phyloP scores from a whole-genome alignment of 1,139 yeast genomes.

The Suhomyces choctaworum region DNA sequence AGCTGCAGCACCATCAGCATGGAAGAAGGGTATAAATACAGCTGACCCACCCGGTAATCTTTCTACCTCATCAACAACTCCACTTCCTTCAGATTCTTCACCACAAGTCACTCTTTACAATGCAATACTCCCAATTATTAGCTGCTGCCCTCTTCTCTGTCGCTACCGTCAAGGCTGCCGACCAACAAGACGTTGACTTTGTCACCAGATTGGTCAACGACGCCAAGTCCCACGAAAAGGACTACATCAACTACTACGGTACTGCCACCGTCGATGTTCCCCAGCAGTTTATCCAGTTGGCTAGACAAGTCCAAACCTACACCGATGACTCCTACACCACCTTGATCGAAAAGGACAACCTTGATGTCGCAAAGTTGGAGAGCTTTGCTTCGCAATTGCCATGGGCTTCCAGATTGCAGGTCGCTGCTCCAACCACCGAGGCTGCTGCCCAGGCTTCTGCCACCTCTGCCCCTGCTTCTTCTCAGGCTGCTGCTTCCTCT shows the following conservation, averaged over 20 bases:
- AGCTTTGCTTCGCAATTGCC: constrained; percentile 41
- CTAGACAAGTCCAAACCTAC: constrained; percentile 36
- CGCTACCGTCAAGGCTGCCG: constrained; percentile 14
- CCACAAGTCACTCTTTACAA: constrained; percentile 8
- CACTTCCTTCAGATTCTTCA: neutral
- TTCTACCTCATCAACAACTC: constrained; percentile 3
- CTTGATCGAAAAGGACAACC: constrained; percentile 24
- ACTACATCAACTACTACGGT: constrained; percentile 25
- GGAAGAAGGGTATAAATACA: neutral
- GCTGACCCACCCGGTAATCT: neutral
- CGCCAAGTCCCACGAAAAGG: constrained; percentile 22
- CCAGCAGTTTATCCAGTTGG: constrained; percentile 24
- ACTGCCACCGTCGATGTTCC: constrained; percentile 29
- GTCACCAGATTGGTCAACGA: constrained; percentile 32
- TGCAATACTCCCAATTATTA: constrained; percentile 12
- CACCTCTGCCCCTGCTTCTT: constrained; percentile 2
- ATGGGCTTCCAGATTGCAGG: constrained; percentile 38
- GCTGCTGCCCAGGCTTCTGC: constrained; percentile 5
- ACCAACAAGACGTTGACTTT: constrained; percentile 29
- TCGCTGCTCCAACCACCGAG: constrained; percentile 15
- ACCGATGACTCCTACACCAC: constrained; percentile 42
- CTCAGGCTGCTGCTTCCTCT: constrained; percentile 7
- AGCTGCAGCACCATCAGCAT: too few relatives aligned
- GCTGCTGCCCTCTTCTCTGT: constrained; percentile 8
- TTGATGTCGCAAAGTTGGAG: constrained; percentile 25